Evolutionary conservation across 1,139 yeast genomes (phyloP), one percentile per base, ranked within the genome.

Genomic region (Scheffersomyces segobiensis): DNA sequence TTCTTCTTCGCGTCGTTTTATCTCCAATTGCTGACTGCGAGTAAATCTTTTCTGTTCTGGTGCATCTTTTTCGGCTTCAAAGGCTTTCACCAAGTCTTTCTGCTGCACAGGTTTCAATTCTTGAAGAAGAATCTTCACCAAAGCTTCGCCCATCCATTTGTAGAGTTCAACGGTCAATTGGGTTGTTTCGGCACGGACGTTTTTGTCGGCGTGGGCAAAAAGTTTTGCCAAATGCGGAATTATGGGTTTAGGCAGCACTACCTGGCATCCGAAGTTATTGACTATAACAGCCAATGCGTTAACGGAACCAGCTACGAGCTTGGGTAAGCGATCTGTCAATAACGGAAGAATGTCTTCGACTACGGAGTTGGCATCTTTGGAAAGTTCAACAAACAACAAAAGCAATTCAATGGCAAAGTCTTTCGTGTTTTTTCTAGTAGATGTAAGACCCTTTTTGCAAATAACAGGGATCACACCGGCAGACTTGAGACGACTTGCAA

Each of bases 91-190:
- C 59, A 96, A 80, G 67, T 95, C 99, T 65, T 89, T 91, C 72
- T 92, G 96, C 71, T 95, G 98, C 17, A 93, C 92, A 0, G 98
- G 97, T 70, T 95, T 95, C 71, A 95, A 79, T 46, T 87, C 87
- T 1, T 89, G 85, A 59, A 93, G 84, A 50, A 93, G 74, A 0
- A 87, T 71, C 17, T 82, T 79, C 55, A 86, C 86, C 55, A 92
- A 77, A 0, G 87, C 79, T 39, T 81, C 85, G 3, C 96, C 96
- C 71, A 90, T 82, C 91, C 96, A 91, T 61, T 86, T 84, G 71
- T 88, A 87, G 32, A 93, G 70, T 60, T 87, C 92, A 2, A 91
- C 86, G 0, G 93, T 80, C 62, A 95, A 77, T 53, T 81, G 80
- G 8, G 88, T 83, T 1, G 97, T 86, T 68, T 91, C 97, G 1